Evolutionary conservation across 495 filamentous ascomycete genomes (phyloP).

Genomic region (Penicillium manginii): DNA sequence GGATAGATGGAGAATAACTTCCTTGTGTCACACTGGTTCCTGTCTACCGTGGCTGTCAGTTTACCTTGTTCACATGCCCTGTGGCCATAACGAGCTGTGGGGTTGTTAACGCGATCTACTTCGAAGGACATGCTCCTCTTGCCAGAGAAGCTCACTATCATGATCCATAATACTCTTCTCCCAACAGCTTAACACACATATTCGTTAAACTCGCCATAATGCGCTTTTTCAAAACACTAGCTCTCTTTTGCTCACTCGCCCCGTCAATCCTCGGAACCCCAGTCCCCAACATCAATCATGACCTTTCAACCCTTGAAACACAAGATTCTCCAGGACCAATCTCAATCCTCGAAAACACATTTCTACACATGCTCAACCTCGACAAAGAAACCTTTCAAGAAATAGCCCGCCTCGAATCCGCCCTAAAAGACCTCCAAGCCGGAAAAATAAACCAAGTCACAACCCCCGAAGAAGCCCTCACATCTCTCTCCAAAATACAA

Average conservation of each 20-base stretch:
- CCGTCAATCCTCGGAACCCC: not conserved
- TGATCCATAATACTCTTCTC: no score
- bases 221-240: not conserved
- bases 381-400: constrained; percentile 3
- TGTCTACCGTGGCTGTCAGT: not conserved
- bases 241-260: not conserved
- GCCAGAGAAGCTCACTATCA: no score
- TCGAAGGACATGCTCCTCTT: no score
- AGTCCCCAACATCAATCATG: not conserved
- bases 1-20: not conserved
- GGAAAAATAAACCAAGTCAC: constrained; percentile 9
- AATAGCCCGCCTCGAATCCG: not conserved
- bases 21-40: no score
- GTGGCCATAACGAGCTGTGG: no score
- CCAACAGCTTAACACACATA: no score
- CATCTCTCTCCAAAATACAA: not conserved
- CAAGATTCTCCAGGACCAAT: not conserved
- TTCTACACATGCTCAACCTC: not conserved
- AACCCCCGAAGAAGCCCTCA: constrained; percentile 8
- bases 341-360: not conserved
- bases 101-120: no score
- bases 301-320: not conserved
- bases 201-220: not conserved
- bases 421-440: not conserved
- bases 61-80: not conserved